phyloP scores from a whole-genome alignment of 176 grass and related monocot genomes.

The Avena insularis region DNA sequence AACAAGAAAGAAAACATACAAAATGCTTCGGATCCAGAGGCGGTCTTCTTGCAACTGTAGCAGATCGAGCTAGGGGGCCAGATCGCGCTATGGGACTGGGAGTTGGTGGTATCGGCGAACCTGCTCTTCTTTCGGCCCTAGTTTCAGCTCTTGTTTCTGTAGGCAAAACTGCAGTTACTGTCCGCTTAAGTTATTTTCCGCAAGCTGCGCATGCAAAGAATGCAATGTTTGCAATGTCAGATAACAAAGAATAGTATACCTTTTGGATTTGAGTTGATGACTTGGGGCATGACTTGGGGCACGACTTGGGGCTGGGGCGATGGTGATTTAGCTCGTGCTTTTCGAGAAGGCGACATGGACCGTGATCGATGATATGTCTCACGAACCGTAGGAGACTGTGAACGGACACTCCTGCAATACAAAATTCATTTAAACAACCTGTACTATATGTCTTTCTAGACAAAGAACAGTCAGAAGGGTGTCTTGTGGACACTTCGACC shows the following conservation, averaged over 20 bases:
- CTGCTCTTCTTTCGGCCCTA: slow-evolving; percentile 49
- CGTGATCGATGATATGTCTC: slow-evolving; percentile 50
- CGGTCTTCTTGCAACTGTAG: slow-evolving; percentile 64
- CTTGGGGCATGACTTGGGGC: slow-evolving; percentile 28
- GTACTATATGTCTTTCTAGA: slow-evolving; percentile 2
- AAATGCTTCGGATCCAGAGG: slow-evolving; percentile 51
- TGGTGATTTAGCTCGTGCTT: slow-evolving; percentile 51
- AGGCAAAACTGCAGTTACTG: slow-evolving; percentile 21
- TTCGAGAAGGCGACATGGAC: slow-evolving; percentile 74
- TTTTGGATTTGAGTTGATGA: slow-evolving; percentile 45
- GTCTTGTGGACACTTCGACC: slow-evolving; percentile 30
- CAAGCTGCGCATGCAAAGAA: slow-evolving; percentile 33
- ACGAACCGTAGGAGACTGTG: slow-evolving; percentile 49
- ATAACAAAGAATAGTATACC: slow-evolving; percentile 27
- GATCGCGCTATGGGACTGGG: slow-evolving; percentile 65
- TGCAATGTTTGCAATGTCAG: not conserved
- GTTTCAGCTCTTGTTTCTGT: slow-evolving; percentile 41
- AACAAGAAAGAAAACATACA: slow-evolving; percentile 25
- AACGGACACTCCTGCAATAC: slow-evolving; percentile 50
- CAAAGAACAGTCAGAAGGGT: not conserved
- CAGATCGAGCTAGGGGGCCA: slow-evolving; percentile 58
- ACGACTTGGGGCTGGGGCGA: slow-evolving; percentile 17
- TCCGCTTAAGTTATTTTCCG: not conserved
- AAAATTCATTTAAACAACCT: not conserved
- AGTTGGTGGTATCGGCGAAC: slow-evolving; percentile 64